Base-by-base conservation (phyloP, 345 rosid species). In the Eucalyptus regnans region DNA sequence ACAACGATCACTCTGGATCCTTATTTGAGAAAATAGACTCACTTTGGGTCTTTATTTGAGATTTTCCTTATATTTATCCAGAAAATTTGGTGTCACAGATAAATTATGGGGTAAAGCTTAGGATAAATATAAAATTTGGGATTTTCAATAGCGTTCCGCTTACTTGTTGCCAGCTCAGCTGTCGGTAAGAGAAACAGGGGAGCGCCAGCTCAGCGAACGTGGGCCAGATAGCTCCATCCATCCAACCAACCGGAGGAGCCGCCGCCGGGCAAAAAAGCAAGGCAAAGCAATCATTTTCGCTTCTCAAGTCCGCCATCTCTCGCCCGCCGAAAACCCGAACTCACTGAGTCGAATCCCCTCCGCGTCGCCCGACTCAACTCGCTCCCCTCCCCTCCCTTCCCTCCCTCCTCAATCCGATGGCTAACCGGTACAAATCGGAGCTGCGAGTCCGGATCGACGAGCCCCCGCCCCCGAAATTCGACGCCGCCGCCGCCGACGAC, bases 381-480 rank as follows among this genome's bases (percentile, higher is more conserved):
- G 43, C 58, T 23, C 44, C 87, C 66, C 0, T 27, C 66, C 68
- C 50, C 11, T 22, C 16, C 56, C 11, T 22, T 52, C 15, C 62
- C 3, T 25, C 13, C 66, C 16, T 5, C 14, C 11, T 22, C 9
- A 9, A 51, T 54, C 52, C 25, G n/a, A 86, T 86, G 87, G 49
- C 58, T 54, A 10, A 22, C 29, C 84, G 88, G 71, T 79, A 64
- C 89, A 88, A 33, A 81, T 80, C 88, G 87, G 89, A 89, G 83
- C 60, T 92, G 87, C 95, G 94, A 76, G 95, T 95, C 91, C 94
- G 91, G 87, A 91, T 91, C 91, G 95, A 94, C 80, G 96, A 91
- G 49, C 88, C 93, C 15, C 88, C 90, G 68, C 88, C 91, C 31
- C 93, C 94, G 41, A 88, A 90, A 23, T 90, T 89, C 93, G 95